Evolutionary conservation across 2,329 filamentous ascomycete species (phyloP), one percentile per base, ranked within the genome.

Genomic region (Xylariaceae sp.): DNA sequence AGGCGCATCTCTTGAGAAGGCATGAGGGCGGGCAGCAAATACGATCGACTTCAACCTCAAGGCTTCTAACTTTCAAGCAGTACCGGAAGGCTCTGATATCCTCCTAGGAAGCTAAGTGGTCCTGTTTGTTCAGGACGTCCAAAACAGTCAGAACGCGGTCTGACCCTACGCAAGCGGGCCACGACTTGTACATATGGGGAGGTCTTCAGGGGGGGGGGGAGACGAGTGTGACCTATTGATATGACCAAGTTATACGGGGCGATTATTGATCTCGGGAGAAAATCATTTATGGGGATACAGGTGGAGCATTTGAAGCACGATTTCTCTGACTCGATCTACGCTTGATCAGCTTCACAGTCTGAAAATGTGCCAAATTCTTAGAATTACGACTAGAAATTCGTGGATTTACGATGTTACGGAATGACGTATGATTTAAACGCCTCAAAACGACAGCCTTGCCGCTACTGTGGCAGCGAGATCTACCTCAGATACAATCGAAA

Each of bases 381-480:
- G 41, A 53, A 48, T 37, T 46, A 26, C 32, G 49, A 46, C 43
- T 26, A 57, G 41, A 48, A 53, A 41, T 50, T 43, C 42, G 19
- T 48, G 46, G 21, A 48, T 16, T 53, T 20, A 60, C 40, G 57
- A 57, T 19, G 29, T 57, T 54, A 60, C 50, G 52, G 54, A 44
- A 60, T 46, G 44, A 49, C 42, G 37, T 47, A 60, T 50, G 57
- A 54, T 37, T 48, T n/a, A 43, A 40, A 53, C 47, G 41, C 46
- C 45, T n/a, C 14, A 37, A 37, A 10, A 37, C 14, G 3, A 37
- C 32, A 37, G 32, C 32, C 7, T 37, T 16, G 14, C 5, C 14
- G 32, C 32, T 14, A 10, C 12, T 26, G 23, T 9, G 23, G 23
- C 23, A 26, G 23, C 23, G 23, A n/a, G n/a, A n/a, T n/a, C n/a